A percentile compares a stretch with the other conserved stretches of the same genome.
Evolutionary conservation across 2,329 filamentous ascomycete species (phyloP).

Genomic region (Didymella arachidicola): DNA sequence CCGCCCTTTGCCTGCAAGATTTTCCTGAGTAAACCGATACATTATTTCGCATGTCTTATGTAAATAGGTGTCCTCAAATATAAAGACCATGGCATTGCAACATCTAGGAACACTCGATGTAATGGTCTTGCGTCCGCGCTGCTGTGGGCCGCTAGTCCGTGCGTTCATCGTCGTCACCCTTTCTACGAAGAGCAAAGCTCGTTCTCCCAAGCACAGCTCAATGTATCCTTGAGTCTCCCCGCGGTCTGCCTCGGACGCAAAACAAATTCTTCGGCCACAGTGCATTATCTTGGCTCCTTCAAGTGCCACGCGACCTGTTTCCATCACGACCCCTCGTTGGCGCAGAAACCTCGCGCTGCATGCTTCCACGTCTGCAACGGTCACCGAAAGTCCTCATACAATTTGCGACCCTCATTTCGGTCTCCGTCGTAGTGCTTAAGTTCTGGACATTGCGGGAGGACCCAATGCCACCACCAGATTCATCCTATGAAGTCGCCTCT

Average conservation of each 20-base stretch:
- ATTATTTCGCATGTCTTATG: neutral
- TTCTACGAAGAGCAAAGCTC: neutral
- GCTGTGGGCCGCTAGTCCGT: neutral
- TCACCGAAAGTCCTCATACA: neutral
- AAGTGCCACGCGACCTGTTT: neutral
- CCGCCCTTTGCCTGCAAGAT: neutral
- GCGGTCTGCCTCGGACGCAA: neutral
- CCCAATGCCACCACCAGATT: conserved; percentile 51
- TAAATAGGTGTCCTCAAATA: neutral
- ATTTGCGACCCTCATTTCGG: neutral
- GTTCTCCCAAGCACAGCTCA: neutral
- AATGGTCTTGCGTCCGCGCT: neutral
- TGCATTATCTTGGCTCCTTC: neutral
- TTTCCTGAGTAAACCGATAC: neutral
- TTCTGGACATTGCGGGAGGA: neutral
- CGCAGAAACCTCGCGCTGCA: conserved; percentile 1
- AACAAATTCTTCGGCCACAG: neutral
- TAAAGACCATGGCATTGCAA: neutral
- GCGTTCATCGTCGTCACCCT: neutral
- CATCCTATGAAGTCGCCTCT: conserved; percentile 34
- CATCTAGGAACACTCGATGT: neutral
- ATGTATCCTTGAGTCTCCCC: neutral
- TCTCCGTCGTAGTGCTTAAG: neutral
- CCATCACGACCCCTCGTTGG: neutral
- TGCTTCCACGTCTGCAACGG: conserved; percentile 9